Conservation (phyloP, 306 rosid genomes). For the Cucumis hystrix region DNA sequence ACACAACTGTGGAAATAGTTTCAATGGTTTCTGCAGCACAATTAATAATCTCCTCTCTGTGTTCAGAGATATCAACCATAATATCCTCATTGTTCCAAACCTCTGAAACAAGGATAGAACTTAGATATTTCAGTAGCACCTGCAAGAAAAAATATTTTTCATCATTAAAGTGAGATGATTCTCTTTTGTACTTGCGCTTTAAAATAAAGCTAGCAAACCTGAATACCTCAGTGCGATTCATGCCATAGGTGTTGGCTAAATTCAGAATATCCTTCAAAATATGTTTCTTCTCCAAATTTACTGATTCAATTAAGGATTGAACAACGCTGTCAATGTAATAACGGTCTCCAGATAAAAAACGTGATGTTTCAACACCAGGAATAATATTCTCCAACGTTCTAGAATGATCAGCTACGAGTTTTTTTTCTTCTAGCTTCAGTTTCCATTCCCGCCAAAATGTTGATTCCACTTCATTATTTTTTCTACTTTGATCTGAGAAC, state of each 20-base stretch:
- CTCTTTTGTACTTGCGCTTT: slow-evolving; percentile 4
- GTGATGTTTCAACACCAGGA: slow-evolving; percentile 84
- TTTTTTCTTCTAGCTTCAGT: slow-evolving; percentile 76
- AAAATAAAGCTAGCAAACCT: slow-evolving; percentile 9
- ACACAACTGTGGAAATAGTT: slow-evolving; percentile 50
- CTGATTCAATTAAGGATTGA: slow-evolving; percentile 65
- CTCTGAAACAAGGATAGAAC: slow-evolving; percentile 71
- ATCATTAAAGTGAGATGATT: background rate
- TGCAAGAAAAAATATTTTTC: slow-evolving; percentile 30
- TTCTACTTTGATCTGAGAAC: slow-evolving; percentile 52
- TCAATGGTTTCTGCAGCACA: slow-evolving; percentile 53
- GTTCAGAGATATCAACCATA: slow-evolving; percentile 49
- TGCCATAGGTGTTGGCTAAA: slow-evolving; percentile 63
- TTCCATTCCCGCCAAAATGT: slow-evolving; percentile 99
- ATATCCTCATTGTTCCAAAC: slow-evolving; percentile 86
- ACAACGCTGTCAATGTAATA: slow-evolving; percentile 54
- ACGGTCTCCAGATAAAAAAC: slow-evolving; percentile 71
- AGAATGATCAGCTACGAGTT: slow-evolving; percentile 65
- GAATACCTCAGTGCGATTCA: slow-evolving; percentile 64
- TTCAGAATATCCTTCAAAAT: slow-evolving; percentile 64
- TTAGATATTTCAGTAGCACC: slow-evolving; percentile 58
- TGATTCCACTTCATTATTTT: slow-evolving; percentile 68
- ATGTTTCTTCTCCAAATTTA: slow-evolving; percentile 58
- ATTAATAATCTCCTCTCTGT: slow-evolving; percentile 39
- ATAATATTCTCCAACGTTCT: slow-evolving; percentile 65